Conservation (phyloP, 176 grass and related monocot genomes). For the Carex scoparia region DNA sequence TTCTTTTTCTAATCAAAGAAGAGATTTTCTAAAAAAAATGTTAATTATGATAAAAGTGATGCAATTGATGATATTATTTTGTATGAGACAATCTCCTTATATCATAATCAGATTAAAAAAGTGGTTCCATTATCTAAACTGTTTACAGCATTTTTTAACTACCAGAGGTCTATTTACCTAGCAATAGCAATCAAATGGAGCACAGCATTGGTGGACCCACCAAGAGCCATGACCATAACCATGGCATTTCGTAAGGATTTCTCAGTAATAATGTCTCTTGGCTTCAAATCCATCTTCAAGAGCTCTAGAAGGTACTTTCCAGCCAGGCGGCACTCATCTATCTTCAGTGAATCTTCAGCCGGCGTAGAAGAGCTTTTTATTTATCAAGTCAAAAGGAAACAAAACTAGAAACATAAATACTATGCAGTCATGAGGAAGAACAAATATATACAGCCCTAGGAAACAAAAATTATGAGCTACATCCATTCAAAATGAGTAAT, state of each 20-base stretch:
- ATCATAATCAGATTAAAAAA: neutral
- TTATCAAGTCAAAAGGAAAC: slow-evolving; percentile 26
- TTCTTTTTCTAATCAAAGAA: neutral
- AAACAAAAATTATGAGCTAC: neutral
- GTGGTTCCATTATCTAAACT: neutral
- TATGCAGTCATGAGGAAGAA: neutral
- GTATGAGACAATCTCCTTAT: neutral
- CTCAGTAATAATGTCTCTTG: slow-evolving; percentile 88
- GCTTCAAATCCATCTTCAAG: slow-evolving; percentile 93
- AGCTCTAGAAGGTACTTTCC: slow-evolving; percentile 84
- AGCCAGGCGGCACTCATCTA: slow-evolving; percentile 79
- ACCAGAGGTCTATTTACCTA: slow-evolving; percentile 38
- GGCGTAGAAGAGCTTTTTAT: slow-evolving; percentile 76
- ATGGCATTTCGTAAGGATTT: slow-evolving; percentile 89
- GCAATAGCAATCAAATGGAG: slow-evolving; percentile 98
- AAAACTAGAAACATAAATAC: neutral
- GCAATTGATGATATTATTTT: neutral
- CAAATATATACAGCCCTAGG: neutral
- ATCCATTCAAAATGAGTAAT: neutral
- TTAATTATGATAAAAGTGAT: neutral
- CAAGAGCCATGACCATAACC: slow-evolving; percentile 95
- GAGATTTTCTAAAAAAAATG: neutral
- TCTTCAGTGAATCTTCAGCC: slow-evolving; percentile 80
- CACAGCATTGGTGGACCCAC: slow-evolving; percentile 96
- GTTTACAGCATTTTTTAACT: neutral